phyloP scores from a whole-genome alignment of 176 grass and related monocot genomes.

The Pontederia paniculata region DNA sequence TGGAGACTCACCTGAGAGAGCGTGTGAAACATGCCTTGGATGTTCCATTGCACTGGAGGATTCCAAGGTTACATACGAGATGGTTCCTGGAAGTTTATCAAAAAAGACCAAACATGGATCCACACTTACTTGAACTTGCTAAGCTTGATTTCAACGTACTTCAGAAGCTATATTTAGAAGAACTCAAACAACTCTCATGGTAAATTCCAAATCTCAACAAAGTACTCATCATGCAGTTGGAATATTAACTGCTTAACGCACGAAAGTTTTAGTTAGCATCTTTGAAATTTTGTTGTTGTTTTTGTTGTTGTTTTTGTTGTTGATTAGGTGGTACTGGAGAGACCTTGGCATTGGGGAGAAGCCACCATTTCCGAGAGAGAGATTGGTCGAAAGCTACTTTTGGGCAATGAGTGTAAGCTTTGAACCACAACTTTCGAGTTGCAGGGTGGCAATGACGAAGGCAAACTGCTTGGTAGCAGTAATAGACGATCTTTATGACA shows the following conservation, averaged over 20 bases:
- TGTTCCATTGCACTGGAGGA: constrained; percentile 4
- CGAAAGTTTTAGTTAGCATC: too few relatives aligned
- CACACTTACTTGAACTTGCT: not conserved
- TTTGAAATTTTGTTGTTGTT: too few relatives aligned
- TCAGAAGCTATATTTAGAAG: not conserved
- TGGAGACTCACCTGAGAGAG: not conserved
- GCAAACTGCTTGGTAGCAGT: constrained; percentile 5
- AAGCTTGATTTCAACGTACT: not conserved
- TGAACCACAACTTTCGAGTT: constrained; percentile 2
- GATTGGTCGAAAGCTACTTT: constrained; percentile 13
- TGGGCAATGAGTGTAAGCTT: constrained; percentile 7
- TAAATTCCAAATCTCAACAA: not conserved
- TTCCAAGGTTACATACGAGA: not conserved
- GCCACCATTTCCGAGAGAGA: constrained; percentile 16
- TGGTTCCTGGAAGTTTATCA: constrained; percentile 3
- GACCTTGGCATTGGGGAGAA: constrained; percentile 9
- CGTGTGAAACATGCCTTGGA: not conserved
- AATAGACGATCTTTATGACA: constrained; percentile 29
- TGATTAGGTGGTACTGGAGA: constrained; percentile 14
- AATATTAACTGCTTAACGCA: not conserved
- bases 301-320: too few relatives aligned
- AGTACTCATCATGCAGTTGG: not conserved
- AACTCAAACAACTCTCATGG: not conserved
- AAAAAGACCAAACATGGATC: not conserved
- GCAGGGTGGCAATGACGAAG: constrained; percentile 8